Evolutionary conservation across 2,329 filamentous ascomycete species (phyloP).

Genomic region (Alternaria ventricosa): DNA sequence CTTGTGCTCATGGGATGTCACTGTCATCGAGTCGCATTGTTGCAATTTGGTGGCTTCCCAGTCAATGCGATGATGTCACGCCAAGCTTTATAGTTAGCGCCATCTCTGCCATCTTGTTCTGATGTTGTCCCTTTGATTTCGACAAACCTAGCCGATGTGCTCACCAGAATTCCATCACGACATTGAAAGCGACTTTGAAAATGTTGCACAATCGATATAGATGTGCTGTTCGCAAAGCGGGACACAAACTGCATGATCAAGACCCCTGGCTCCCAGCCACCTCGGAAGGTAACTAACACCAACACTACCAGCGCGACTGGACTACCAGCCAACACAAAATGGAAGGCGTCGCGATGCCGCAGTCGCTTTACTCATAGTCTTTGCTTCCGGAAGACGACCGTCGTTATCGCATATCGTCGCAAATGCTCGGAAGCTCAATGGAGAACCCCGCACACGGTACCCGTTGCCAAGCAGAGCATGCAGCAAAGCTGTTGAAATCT

Average conservation of each 20-base stretch:
- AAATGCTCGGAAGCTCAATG: neutral
- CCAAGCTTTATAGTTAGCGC: neutral
- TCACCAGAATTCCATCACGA: neutral
- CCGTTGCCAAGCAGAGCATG: constrained; percentile 18
- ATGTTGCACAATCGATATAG: neutral
- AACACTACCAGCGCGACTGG: neutral
- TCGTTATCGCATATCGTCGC: neutral
- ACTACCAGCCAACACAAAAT: neutral
- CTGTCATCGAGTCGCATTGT: neutral
- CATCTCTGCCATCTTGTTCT: neutral
- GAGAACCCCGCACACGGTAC: constrained; percentile 10
- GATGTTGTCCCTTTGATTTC: neutral
- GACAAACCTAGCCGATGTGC: neutral
- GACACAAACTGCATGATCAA: neutral
- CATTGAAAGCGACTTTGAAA: neutral
- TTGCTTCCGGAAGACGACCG: neutral
- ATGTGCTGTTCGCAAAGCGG: neutral
- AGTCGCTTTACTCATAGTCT: neutral
- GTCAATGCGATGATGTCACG: neutral
- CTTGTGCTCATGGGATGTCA: neutral
- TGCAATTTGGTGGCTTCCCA: neutral
- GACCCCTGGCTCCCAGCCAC: neutral
- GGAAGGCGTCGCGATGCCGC: neutral
- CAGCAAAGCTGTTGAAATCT: constrained; percentile 2
- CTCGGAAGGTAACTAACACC: neutral